Evolutionary conservation across 768 basidiomycete genomes (phyloP), one percentile per base, ranked within the genome.

Genomic region (Pleurotus citrinopileatus): DNA sequence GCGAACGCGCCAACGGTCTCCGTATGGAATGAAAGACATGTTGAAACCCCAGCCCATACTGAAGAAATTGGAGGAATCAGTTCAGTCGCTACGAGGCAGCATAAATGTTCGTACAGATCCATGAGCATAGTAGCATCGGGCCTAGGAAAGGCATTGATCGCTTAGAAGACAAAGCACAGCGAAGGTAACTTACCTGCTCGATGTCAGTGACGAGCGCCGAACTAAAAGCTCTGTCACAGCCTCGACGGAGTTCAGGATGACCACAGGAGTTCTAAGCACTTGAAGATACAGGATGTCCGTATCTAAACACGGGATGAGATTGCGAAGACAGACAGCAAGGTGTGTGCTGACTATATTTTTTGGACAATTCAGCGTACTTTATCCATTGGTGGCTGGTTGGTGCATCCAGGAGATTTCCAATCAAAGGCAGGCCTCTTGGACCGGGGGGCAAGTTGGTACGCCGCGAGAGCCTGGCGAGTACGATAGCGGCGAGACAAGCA

Each of bases 1-100:
- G 42, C 69, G 64, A 12, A 50, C 36, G 40, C 67, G 60, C 73
- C 72, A 73, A 43, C 28, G 27, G 0, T 65, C 60, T 1, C 62
- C 65, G 28, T 72, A 67, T 17, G 56, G 59, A 57, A 68, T 65
- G 3, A 72, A 28, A 1, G 45, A 65, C 4, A 63, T 19, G 54
- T 61, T 65, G 52, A 66, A 70, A 23, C 65, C 59, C 69, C 65
- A 72, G 5, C 66, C 70, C 62, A 67, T 66, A 10, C 71, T 73
- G 9, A n/a, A 34, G 9, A 1, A 34, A 34, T 34, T 9, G 3
- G 9, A 34, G n/a, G 32, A 2, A 34, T 34, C 32, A 34, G 7
- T 34, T 15, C 7, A 34, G 15, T 7, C 32, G 15, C 7, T 7
- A 34, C 32, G 32, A 34, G 10, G 32, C n/a, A n/a, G n/a, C n/a